A percentile compares a stretch with the other conserved stretches of the same genome.
phyloP scores from a whole-genome alignment of 768 basidiomycete genomes.

The Mycena indigotica region DNA sequence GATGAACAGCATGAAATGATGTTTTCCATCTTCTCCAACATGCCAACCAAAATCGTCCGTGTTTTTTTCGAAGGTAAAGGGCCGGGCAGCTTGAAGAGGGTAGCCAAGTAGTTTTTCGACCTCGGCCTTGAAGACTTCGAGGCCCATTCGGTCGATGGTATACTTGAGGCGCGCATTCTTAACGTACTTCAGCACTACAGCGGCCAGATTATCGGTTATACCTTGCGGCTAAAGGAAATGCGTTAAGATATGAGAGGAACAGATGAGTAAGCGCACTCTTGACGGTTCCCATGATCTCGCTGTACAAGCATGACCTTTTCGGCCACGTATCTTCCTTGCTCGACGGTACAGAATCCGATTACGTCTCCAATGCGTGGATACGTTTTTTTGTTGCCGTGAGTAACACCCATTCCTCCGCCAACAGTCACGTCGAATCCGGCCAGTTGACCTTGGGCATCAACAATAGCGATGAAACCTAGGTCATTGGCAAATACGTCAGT shows the following conservation, averaged over 20 bases:
- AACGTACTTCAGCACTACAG: constrained; percentile 15
- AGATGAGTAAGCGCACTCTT: constrained; percentile 61
- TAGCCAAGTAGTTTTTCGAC: constrained; percentile 90
- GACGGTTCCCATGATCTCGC: constrained; percentile 93
- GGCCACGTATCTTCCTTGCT: constrained; percentile 83
- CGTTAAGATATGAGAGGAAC: constrained; percentile 2
- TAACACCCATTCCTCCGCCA: constrained; percentile 99
- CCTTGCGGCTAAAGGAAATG: constrained; percentile 52
- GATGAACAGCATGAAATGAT: constrained; percentile 93
- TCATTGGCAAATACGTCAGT: constrained; percentile 96
- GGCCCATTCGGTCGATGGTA: constrained; percentile 94
- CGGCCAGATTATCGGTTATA: constrained; percentile 21
- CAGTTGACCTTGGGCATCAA: constrained; percentile 72
- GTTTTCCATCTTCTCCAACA: constrained; percentile 81
- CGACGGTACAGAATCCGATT: constrained; percentile 89
- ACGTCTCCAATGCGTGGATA: constrained; percentile 88
- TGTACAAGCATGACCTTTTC: constrained; percentile 94
- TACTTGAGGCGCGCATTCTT: constrained; percentile 93
- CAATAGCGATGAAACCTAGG: constrained; percentile 94
- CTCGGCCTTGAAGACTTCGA: constrained; percentile 82
- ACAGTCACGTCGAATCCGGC: constrained; percentile 92
- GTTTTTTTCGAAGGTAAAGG: constrained; percentile 84
- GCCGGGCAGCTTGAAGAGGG: constrained; percentile 67
- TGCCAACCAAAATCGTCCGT: constrained; percentile 95
- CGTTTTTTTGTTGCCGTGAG: constrained; percentile 98